Percentiles rank a stretch among this genome's conserved stretches.
Evolutionary conservation across 2,329 filamentous ascomycete genomes (phyloP).

Genomic region (Kalaharituber pfeilii): DNA sequence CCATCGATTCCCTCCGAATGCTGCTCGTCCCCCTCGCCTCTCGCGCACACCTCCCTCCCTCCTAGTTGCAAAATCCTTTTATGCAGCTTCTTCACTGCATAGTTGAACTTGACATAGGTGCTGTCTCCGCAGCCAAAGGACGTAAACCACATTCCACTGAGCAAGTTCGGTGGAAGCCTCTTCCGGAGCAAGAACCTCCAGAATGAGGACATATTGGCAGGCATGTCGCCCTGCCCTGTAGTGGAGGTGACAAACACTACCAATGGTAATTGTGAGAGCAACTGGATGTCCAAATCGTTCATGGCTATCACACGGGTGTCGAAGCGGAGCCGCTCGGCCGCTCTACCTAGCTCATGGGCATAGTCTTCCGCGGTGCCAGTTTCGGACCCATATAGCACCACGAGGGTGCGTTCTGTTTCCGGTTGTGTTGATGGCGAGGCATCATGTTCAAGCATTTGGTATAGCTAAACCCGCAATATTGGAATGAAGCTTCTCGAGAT

Average conservation of each 20-base stretch:
- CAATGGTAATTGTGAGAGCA: constrained; percentile 31
- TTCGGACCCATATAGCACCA: constrained; percentile 75
- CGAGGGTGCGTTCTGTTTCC: neutral
- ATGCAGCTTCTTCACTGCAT: constrained; percentile 73
- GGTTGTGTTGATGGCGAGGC: neutral
- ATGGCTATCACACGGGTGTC: constrained; percentile 57
- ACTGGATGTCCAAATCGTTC: constrained; percentile 42
- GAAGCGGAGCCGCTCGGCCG: constrained; percentile 65
- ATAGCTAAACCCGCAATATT: neutral
- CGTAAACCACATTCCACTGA: constrained; percentile 54
- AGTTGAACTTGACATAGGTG: constrained; percentile 93
- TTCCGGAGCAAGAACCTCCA: constrained; percentile 74
- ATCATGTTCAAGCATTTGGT: neutral
- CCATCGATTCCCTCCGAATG: constrained; percentile 82
- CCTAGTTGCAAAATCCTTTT: constrained; percentile 72
- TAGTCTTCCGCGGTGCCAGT: constrained; percentile 88
- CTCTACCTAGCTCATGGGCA: constrained; percentile 62
- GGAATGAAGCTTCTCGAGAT: neutral
- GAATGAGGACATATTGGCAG: constrained; percentile 61
- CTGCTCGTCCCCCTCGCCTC: constrained; percentile 82
- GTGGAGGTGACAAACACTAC: constrained; percentile 76
- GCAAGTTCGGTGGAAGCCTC: constrained; percentile 52
- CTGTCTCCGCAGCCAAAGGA: constrained; percentile 88
- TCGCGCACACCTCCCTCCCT: constrained; percentile 54
- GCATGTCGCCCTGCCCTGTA: constrained; percentile 86